Conservation (phyloP, 2,329 filamentous ascomycete genomes). For the Fusarium transvaalense region DNA sequence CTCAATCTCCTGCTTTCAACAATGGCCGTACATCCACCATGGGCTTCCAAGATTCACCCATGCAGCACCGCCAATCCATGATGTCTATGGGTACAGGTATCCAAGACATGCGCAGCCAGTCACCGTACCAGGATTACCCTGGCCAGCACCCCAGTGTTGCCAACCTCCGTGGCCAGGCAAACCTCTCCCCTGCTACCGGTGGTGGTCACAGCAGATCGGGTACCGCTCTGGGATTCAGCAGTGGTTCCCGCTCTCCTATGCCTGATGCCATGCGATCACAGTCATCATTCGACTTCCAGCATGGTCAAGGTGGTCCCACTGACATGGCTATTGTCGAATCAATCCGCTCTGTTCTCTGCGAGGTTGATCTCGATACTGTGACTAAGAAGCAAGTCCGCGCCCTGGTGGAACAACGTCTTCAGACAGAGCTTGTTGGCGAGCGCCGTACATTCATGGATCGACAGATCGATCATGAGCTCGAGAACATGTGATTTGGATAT, state of each 20-base stretch:
- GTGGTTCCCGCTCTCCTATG: slow-evolving; percentile 62
- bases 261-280: slow-evolving; percentile 63
- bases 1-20: slow-evolving; percentile 81
- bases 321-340: slow-evolving; percentile 86
- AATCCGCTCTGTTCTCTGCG: slow-evolving; percentile 83
- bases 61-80: slow-evolving; percentile 76
- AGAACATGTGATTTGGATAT: slow-evolving; percentile 78
- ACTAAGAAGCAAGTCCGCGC: slow-evolving; percentile 98
- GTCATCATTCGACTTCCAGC: slow-evolving; percentile 71
- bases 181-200: slow-evolving; percentile 60
- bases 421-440: slow-evolving; percentile 88
- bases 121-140: slow-evolving; percentile 70
- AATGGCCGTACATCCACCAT: slow-evolving; percentile 60
- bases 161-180: slow-evolving; percentile 65
- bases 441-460: slow-evolving; percentile 89
- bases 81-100: slow-evolving; percentile 71
- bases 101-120: slow-evolving; percentile 63
- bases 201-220: slow-evolving; percentile 56
- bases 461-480: slow-evolving; percentile 92
- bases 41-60: slow-evolving; percentile 52
- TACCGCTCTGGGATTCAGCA: slow-evolving; percentile 61
- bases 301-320: slow-evolving; percentile 74
- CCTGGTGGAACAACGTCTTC: slow-evolving; percentile 91
- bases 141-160: slow-evolving; percentile 70
- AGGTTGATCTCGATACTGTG: slow-evolving; percentile 95